Base-by-base conservation (phyloP, 148 eudicot species). In the Bassia scoparia region DNA sequence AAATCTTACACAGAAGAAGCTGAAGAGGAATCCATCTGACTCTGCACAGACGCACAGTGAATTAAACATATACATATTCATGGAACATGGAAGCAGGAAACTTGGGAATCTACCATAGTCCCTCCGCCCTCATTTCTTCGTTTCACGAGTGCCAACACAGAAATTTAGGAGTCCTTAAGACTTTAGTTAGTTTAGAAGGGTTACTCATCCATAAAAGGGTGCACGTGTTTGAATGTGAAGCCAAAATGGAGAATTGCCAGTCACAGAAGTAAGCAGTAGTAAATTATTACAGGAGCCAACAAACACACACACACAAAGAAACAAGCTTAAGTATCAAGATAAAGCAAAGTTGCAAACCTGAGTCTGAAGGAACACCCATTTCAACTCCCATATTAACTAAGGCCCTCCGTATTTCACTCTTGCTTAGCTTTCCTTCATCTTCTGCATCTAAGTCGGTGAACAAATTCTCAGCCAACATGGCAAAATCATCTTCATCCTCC, bases 401-500 rank as follows among this genome's bases (percentile, higher is more conserved):
- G 73, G 93, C 90, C 73, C 73, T 79, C 41, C 67, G 79, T 71
- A 89, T 77, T 67, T 86, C 86, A 74, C 73, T 85, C 82, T 86
- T 86, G 74, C 84, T 85, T 69, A 89, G 77, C 82, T 89, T 89
- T 69, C 90, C 90, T 64, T 71, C 83, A 67, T 89, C 93, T 78
- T 86, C 83, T 46, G 63, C 68, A 76, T 89, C 93, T 56, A 86
- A 76, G 67, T 89, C 90, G 35, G 90, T 89, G 84, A 86, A 89
- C 65, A 89, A 80, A 85, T 84, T 84, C 83, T 86, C 90, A 5
- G 93, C 90, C 68, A 89, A 70, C 90, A 89, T 89, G 56, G 90
- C 93, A 75, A 86, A 86, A 78, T 89, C 93, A 82, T 89, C 93
- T 80, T 89, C 93, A 64, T 89, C 93, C 73, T 86, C 90, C 69